phyloP scores from a whole-genome alignment of 2,329 filamentous ascomycete species.

The Epichloe baconii region DNA sequence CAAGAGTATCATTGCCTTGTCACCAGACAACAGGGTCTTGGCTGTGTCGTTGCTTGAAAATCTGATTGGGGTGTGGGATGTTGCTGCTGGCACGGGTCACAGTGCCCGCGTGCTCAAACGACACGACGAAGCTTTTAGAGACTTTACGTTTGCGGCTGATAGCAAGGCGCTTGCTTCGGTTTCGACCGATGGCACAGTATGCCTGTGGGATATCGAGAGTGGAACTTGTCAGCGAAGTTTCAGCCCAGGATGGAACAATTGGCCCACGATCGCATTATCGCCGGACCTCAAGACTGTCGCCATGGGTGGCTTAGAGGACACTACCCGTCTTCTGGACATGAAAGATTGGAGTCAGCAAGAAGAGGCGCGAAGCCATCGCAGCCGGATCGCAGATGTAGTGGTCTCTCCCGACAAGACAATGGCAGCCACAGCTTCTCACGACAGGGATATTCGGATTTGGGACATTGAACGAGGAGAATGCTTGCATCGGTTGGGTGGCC shows the following conservation, averaged over 20 bases:
- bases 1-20: constrained; percentile 7
- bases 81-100: constrained; percentile 6
- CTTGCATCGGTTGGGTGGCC: constrained; percentile 3
- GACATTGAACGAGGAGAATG: constrained; percentile 6
- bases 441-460: constrained; percentile 6
- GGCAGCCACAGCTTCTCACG: constrained; percentile 6
- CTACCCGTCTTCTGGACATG: constrained; percentile 6
- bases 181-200: constrained; percentile 6
- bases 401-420: constrained; percentile 6
- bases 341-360: constrained; percentile 5
- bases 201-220: constrained; percentile 7
- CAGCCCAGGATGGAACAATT: constrained; percentile 8
- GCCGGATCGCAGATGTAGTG: constrained; percentile 6
- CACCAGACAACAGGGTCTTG: constrained; percentile 6
- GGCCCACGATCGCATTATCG: constrained; percentile 7
- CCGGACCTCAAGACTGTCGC: constrained; percentile 6
- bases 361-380: constrained; percentile 5
- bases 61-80: constrained; percentile 7
- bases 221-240: constrained; percentile 6
- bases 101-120: constrained; percentile 6
- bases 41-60: constrained; percentile 7
- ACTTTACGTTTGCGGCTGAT: constrained; percentile 7
- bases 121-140: constrained; percentile 5
- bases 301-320: constrained; percentile 7
- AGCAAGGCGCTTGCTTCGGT: constrained; percentile 6